Evolutionary conservation across 192 early-diverging fungal genomes (phyloP), one percentile per base, ranked within the genome.

Genomic region (Fimicolochytrium jonesii): DNA sequence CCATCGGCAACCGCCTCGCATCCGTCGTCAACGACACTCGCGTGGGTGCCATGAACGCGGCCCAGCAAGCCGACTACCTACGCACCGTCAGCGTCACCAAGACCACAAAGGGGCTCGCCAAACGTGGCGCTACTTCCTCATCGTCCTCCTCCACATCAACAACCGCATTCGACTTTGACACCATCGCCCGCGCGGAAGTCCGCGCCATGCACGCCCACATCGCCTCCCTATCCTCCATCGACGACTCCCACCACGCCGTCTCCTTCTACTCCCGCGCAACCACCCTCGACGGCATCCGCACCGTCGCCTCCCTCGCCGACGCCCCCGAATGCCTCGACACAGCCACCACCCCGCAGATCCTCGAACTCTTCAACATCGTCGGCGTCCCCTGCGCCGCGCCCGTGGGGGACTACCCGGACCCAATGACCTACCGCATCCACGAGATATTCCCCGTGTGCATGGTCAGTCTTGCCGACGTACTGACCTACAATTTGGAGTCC

Each of bases 281-380:
- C 4, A 71, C 70, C 6, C 33, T 71, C 0, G 68, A 70, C 6
- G 70, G 70, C 0, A 71, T 71, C 39, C 41, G 51, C 31, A 43
- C 70, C 13, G 68, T 71, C 18, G 66, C 69, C 44, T n/a, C 37
- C 7, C 56, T 71, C 9, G 68, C 49, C 0, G 68, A 71, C n/a
- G 68, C 72, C 32, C 15, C 23, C 6, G 3, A 42, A 26, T n/a
- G n/a, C n/a, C 18, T 71, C 6, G 13, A 71, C 23, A 28, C 53
- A 6, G 22, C 41, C 31, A 56, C 26, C 6, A 15, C 28, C 23
- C 11, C 52, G 20, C 28, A 63, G 22, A 63, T 71, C 25, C 31
- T 71, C n/a, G 68, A 71, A 29, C 26, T 71, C 20, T 61, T 71
- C 28, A 71, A 71, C 49, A 63, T 71, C 20, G 70, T 71, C n/a